These are phyloP conservation scores for Coniella lustricola DNA, from an alignment of 2,329 filamentous ascomycete species.

Conservation along the genomic window DNA sequence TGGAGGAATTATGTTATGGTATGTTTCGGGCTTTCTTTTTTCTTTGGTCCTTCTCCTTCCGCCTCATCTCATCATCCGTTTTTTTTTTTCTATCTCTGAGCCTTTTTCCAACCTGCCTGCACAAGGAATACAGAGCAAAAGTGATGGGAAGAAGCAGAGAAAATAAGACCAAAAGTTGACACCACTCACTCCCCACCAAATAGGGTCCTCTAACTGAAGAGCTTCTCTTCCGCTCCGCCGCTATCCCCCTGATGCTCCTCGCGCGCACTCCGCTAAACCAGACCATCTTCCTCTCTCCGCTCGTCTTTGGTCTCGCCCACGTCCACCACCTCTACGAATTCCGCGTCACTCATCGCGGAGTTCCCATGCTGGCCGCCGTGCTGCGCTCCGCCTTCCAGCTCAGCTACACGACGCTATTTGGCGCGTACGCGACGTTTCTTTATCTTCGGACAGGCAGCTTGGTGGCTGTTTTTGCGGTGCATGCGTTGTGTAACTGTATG, in stretches of 20 bases:
- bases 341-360: slow-evolving; percentile 67
- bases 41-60: background rate
- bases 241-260: slow-evolving; percentile 74
- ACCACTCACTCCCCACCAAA: background rate
- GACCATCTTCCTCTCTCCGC: slow-evolving; percentile 74
- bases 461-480: slow-evolving; percentile 65
- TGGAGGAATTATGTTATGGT: slow-evolving; percentile 87
- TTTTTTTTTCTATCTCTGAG: background rate
- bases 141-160: too few relatives aligned
- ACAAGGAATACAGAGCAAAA: too few relatives aligned
- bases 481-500: slow-evolving; percentile 89
- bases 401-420: slow-evolving; percentile 85
- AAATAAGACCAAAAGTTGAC: background rate
- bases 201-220: slow-evolving; percentile 91
- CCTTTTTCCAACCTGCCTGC: too few relatives aligned
- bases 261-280: slow-evolving; percentile 48
- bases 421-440: slow-evolving; percentile 82
- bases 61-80: background rate
- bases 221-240: slow-evolving; percentile 81
- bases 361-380: slow-evolving; percentile 55
- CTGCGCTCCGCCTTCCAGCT: slow-evolving; percentile 77
- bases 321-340: slow-evolving; percentile 97
- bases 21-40: slow-evolving; percentile 28
- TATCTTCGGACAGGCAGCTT: slow-evolving; percentile 81
- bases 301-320: slow-evolving; percentile 91